Percentiles rank a stretch among this genome's conserved stretches.
These are phyloP conservation scores for Neurospora cerealis DNA, from an alignment of 495 filamentous ascomycete species.

Conservation along the genomic window DNA sequence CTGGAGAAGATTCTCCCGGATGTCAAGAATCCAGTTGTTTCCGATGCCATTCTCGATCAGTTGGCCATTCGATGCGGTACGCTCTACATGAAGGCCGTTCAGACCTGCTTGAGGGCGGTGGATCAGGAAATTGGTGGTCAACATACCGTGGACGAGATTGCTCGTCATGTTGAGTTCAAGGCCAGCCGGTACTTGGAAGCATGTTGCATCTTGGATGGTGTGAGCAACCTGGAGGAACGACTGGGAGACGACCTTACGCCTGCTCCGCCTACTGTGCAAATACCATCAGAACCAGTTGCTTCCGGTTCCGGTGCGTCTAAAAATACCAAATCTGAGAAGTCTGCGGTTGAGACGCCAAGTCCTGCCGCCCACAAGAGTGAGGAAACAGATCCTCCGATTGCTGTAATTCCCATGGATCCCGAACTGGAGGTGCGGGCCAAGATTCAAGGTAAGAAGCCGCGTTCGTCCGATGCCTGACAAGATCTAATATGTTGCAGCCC, in stretches of 20 bases:
- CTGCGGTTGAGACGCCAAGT: not conserved
- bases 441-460: conserved; percentile 3
- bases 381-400: not conserved
- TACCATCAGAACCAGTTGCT: not conserved
- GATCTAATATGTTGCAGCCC: not conserved
- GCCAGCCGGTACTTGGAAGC: conserved; percentile 38
- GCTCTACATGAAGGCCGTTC: conserved; percentile 71
- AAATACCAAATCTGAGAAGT: conserved; percentile 3
- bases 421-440: not conserved
- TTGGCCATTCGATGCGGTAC: conserved; percentile 64
- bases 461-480: not conserved
- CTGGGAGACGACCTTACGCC: conserved; percentile 26
- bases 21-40: conserved; percentile 21
- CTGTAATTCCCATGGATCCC: not conserved
- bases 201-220: conserved; percentile 40
- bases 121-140: conserved; percentile 48
- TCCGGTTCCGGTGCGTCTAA: conserved; percentile 8
- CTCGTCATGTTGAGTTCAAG: conserved; percentile 30
- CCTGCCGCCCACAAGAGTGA: not conserved
- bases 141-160: conserved; percentile 30
- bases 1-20: conserved; percentile 48
- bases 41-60: conserved; percentile 43
- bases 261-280: not conserved
- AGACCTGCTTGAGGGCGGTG: conserved; percentile 67
- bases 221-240: conserved; percentile 38